Evolutionary conservation across 192 early-diverging fungal genomes (phyloP).

Genomic region (Chytriomyces hyalinus): DNA sequence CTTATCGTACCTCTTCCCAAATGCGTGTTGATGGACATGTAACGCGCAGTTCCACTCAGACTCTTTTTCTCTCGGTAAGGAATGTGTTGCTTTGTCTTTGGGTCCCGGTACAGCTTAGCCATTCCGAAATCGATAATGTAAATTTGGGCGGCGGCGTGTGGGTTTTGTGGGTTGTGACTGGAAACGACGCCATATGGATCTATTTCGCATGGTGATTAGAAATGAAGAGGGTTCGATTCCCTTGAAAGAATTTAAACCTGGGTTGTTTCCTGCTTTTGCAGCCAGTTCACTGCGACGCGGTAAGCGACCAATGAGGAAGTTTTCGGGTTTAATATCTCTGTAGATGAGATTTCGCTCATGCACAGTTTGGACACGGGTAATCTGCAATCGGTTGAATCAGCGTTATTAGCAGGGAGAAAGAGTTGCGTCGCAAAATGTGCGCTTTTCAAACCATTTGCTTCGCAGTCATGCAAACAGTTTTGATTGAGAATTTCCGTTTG

Average conservation of each 20-base stretch:
- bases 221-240: too few relatives aligned
- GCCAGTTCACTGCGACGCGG: constrained; percentile 50
- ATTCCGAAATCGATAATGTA: constrained; percentile 98
- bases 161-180: constrained; percentile 63
- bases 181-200: constrained; percentile 53
- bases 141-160: constrained; percentile 66
- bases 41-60: constrained; percentile 93
- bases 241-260: too few relatives aligned
- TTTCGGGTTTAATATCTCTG: constrained; percentile 99
- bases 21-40: constrained; percentile 99
- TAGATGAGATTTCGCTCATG: constrained; percentile 97
- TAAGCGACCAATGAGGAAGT: constrained; percentile 91
- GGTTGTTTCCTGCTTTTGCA: constrained; percentile 54
- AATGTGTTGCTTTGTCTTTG: constrained; percentile 96
- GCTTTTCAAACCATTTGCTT: constrained; percentile 82
- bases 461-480: constrained; percentile 93
- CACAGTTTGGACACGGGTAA: constrained; percentile 87
- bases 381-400: constrained; percentile 34
- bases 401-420: neutral
- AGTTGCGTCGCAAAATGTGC: neutral
- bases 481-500: constrained; percentile 84
- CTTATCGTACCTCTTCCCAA: constrained; percentile 78
- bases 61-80: constrained; percentile 96
- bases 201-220: neutral
- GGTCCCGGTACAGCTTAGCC: constrained; percentile 98